A percentile compares a stretch with the other conserved stretches of the same genome.
phyloP scores from a whole-genome alignment of 305 asterid genomes.

The Fraxinus velutina region DNA sequence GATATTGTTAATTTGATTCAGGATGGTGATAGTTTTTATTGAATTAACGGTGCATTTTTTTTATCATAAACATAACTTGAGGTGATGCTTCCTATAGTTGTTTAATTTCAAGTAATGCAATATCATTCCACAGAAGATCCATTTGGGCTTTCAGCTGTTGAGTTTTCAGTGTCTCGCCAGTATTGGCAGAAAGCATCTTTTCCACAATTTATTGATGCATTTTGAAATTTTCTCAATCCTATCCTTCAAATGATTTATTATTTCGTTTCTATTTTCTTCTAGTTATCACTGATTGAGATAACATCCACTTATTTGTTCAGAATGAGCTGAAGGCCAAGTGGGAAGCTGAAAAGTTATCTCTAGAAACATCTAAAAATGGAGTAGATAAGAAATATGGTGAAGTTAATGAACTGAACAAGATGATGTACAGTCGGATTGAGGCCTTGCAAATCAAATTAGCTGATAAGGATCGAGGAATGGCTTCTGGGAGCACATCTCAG shows the following conservation, averaged over 20 bases:
- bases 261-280: background rate
- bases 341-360: conserved; percentile 65
- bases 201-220: background rate
- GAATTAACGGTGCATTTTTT: background rate
- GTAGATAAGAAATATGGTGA: conserved; percentile 74
- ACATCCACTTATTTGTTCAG: conserved; percentile 34
- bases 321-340: conserved; percentile 63
- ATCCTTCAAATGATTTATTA: background rate
- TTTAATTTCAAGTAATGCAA: background rate
- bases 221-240: background rate
- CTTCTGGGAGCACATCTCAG: conserved; percentile 52
- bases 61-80: background rate
- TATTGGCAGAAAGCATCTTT: background rate
- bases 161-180: background rate
- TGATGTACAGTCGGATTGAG: conserved; percentile 75
- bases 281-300: background rate
- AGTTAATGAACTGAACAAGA: conserved; percentile 81
- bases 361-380: conserved; percentile 67
- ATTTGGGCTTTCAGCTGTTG: background rate
- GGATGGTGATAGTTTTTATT: background rate
- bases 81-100: background rate
- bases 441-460: conserved; percentile 85
- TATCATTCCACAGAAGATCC: background rate
- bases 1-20: background rate
- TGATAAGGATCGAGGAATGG: conserved; percentile 64